A percentile compares a stretch with the other conserved stretches of the same genome.
Conservation (phyloP, 108 stramenopile species). For the Cyclotella baltica region DNA sequence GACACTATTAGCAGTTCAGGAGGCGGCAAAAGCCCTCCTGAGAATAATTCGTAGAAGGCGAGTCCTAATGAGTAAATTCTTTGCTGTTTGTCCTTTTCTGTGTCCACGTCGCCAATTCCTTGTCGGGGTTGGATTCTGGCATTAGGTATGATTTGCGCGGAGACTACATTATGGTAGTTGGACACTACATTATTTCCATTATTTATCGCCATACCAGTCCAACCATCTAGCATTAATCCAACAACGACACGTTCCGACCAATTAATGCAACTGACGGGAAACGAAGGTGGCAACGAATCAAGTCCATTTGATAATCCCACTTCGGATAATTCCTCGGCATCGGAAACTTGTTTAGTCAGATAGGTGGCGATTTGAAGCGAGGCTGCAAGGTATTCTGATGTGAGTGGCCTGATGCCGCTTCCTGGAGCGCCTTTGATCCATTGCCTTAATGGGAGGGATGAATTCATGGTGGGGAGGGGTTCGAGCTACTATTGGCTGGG, state of each 20-base stretch:
- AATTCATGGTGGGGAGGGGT: too few species aligned
- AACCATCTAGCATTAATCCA: not conserved
- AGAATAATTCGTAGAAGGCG: constrained; percentile 3
- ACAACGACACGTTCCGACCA: not conserved
- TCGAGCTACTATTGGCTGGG: too few species aligned
- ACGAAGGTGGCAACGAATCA: not conserved
- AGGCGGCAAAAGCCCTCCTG: not conserved
- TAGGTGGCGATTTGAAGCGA: not conserved
- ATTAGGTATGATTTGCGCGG: not conserved
- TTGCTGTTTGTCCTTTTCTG: not conserved
- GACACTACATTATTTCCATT: too few species aligned
- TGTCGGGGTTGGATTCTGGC: not conserved
- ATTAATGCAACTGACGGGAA: not conserved
- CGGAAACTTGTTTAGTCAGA: not conserved
- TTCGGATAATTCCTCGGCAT: not conserved
- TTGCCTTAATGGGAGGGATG: not conserved
- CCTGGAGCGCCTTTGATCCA: constrained; percentile 1
- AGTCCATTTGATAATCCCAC: not conserved
- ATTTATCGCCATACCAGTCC: too few species aligned
- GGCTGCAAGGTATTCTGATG: not conserved
- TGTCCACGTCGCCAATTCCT: not conserved
- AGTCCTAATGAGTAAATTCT: constrained; percentile 8
- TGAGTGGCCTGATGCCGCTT: not conserved
- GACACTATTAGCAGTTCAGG: constrained; percentile 2
- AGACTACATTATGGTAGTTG: not conserved